Evolutionary conservation across 1,284 basidiomycete species (phyloP).

Genomic region (Fistulinella staudtii): DNA sequence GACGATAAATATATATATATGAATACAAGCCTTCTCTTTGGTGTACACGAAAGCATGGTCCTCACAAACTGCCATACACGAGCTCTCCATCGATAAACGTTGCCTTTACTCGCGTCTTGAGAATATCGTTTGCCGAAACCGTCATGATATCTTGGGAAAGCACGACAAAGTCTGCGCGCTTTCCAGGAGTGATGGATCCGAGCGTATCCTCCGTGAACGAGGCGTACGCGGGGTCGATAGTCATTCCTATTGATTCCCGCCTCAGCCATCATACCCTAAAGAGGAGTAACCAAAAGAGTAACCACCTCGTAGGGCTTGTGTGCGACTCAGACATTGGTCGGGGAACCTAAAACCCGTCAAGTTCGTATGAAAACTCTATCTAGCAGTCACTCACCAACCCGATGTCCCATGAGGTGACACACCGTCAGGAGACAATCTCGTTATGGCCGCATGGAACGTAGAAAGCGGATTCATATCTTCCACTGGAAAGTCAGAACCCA

Average conservation of each 20-base stretch:
- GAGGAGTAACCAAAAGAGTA: constrained; percentile 33
- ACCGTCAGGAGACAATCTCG: constrained; percentile 69
- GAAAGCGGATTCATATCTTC: constrained; percentile 73
- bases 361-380: not conserved
- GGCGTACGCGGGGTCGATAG: constrained; percentile 80
- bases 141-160: constrained; percentile 81
- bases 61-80: constrained; percentile 58
- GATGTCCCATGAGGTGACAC: constrained; percentile 75
- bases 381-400: constrained; percentile 64
- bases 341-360: constrained; percentile 58
- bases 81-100: constrained; percentile 77
- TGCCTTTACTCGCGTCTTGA: constrained; percentile 66
- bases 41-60: too few species aligned
- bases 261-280: constrained; percentile 6
- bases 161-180: constrained; percentile 80
- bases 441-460: constrained; percentile 84
- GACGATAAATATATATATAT: too few species aligned
- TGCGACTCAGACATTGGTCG: constrained; percentile 69
- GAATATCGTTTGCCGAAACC: constrained; percentile 55
- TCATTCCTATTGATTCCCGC: constrained; percentile 48
- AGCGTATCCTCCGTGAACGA: constrained; percentile 74
- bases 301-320: constrained; percentile 67
- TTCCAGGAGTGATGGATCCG: constrained; percentile 73
- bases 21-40: too few species aligned
- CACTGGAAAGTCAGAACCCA: constrained; percentile 91